These are phyloP conservation scores for Gentiana macrophylla DNA, from an alignment of 257 asterid species.

Conservation along the genomic window DNA sequence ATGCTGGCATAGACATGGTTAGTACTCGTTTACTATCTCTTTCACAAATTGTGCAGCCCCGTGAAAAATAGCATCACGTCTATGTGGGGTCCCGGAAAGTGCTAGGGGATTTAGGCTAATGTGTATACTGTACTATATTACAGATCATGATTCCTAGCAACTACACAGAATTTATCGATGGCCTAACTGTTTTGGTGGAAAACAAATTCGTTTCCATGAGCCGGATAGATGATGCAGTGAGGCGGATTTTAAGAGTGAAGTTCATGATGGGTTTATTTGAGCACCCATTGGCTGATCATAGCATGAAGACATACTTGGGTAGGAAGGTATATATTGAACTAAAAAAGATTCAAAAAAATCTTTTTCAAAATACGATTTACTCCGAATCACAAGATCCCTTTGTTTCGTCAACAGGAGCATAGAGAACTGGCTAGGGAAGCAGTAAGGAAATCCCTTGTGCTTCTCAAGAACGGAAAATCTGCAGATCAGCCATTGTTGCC, in stretches of 20 bases:
- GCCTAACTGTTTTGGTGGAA: constrained; percentile 40
- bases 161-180: constrained; percentile 48
- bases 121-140: constrained; percentile 1
- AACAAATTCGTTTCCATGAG: constrained; percentile 32
- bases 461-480: constrained; percentile 22
- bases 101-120: no score
- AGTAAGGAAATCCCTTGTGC: constrained; percentile 34
- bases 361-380: not conserved
- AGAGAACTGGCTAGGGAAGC: constrained; percentile 36
- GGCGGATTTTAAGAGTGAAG: constrained; percentile 54
- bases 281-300: constrained; percentile 55
- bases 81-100: no score
- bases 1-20: constrained; percentile 45
- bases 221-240: constrained; percentile 68
- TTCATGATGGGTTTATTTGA: constrained; percentile 65
- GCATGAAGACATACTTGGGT: constrained; percentile 54
- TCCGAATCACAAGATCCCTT: not conserved
- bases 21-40: not conserved
- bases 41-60: no score
- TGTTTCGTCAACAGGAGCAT: constrained; percentile 16
- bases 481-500: constrained; percentile 23
- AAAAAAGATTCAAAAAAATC: not conserved
- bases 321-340: constrained; percentile 27
- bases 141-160: constrained; percentile 66
- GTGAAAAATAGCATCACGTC: no score